Base-by-base conservation (phyloP, 805 yeast species). In the Maudiozyma serrabonitensis region DNA sequence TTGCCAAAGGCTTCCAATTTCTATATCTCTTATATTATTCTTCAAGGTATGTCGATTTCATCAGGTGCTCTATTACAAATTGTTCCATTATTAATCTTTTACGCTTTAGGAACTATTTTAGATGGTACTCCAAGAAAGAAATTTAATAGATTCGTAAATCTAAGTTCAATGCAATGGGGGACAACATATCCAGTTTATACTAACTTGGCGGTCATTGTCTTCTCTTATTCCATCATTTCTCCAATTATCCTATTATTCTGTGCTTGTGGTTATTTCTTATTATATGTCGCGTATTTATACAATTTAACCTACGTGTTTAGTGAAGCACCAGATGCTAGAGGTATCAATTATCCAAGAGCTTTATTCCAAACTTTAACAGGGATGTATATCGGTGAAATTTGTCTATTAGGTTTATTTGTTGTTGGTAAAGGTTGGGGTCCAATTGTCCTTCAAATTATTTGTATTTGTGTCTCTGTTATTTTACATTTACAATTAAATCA, bases 381-480 rank as follows among this genome's bases (percentile, higher is more conserved):
- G 50, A 66, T 93, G 42, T 91, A 91, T 65, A 65, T 91, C 43
- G 95, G 95, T 39, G 90, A 91, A 68, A 69, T 89, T 21, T 87
- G 96, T 72, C 59, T 93, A 54, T 64, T 93, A 48, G 97, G 96
- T 49, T 67, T 93, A 49, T 90, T 88, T 63, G 86, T 80, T 16
- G 95, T 91, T 49, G 89, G 95, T 53, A 87, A 87, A 73, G 84
- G 95, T 41, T 91, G 96, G 96, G 98, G 96, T 43, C 95, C 96
- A 37, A 75, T 89, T 54, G 86, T 82, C 3, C 68, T 91, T 48
- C 87, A 85, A 64, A 81, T 80, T 1, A 73, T 90, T 46, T 72
- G 84, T 41, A 59, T 87, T 13, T 77, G 75, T 8, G 66, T 75
- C 55, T 87, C 97, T 0, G 76, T 76, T 4, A 82, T 87, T 61